Evolutionary conservation across 495 filamentous ascomycete species (phyloP).

Genomic region (Xylaria sp.): DNA sequence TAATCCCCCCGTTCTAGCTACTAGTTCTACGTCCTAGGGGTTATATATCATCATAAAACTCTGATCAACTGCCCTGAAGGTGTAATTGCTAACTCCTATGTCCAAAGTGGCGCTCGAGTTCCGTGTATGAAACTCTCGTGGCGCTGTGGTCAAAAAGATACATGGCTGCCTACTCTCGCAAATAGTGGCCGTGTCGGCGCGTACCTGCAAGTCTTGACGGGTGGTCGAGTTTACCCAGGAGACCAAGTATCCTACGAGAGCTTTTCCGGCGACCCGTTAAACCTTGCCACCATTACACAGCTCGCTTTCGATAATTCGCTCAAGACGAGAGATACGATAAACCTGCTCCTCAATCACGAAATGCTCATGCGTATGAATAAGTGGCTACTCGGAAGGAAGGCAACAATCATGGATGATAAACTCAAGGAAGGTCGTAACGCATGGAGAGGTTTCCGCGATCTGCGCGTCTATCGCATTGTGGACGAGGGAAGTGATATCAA

Average conservation of each 20-base stretch:
- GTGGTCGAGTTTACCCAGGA: slow-evolving; percentile 22
- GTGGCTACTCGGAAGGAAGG: neutral
- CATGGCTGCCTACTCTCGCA: slow-evolving; percentile 21
- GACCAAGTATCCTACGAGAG: slow-evolving; percentile 14
- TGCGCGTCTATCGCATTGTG: slow-evolving; percentile 11
- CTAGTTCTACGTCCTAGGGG: neutral
- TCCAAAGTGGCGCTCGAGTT: slow-evolving; percentile 18
- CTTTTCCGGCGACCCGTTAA: slow-evolving; percentile 11
- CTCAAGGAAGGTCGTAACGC: slow-evolving; percentile 9
- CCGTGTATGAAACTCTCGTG: slow-evolving; percentile 26
- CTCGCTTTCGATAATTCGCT: slow-evolving; percentile 24
- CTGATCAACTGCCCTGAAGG: neutral
- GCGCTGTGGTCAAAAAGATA: slow-evolving; percentile 22
- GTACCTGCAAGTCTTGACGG: slow-evolving; percentile 12
- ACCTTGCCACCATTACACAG: slow-evolving; percentile 13
- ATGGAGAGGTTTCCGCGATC: slow-evolving; percentile 16
- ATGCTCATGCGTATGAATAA: slow-evolving; percentile 26
- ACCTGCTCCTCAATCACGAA: slow-evolving; percentile 16
- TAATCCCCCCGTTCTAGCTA: neutral
- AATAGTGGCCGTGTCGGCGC: slow-evolving; percentile 20
- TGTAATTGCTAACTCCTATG: neutral
- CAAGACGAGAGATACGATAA: slow-evolving; percentile 25
- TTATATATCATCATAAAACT: neutral
- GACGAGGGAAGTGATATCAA: slow-evolving; percentile 14
- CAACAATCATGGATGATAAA: slow-evolving; percentile 16